These are phyloP conservation scores for Fusarium sp. DNA, from an alignment of 2,329 filamentous ascomycete genomes.

Conservation along the genomic window DNA sequence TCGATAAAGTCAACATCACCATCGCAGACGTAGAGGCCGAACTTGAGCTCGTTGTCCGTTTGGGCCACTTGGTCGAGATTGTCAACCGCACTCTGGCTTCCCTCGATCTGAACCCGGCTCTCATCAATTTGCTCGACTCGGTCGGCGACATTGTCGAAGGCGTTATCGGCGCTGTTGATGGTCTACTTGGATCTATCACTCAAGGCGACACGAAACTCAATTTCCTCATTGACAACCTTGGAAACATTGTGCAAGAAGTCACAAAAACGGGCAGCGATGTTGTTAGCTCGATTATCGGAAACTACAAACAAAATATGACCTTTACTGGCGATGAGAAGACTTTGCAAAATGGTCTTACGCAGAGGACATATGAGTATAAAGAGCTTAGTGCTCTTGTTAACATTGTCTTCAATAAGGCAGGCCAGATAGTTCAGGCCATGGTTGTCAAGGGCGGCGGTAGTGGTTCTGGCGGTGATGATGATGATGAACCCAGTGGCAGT, in stretches of 20 bases:
- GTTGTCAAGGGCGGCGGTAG: slow-evolving; percentile 10
- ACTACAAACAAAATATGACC: slow-evolving; percentile 25
- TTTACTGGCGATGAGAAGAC: slow-evolving; percentile 21
- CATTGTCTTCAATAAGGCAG: slow-evolving; percentile 23
- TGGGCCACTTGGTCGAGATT: slow-evolving; percentile 18
- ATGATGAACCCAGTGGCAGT: not conserved
- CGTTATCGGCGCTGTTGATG: slow-evolving; percentile 7
- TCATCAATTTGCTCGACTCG: slow-evolving; percentile 18
- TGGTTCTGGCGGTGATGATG: not conserved
- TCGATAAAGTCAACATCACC: slow-evolving; percentile 26
- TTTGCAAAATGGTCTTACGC: not conserved
- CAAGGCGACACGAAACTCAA: slow-evolving; percentile 24
- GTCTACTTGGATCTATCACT: slow-evolving; percentile 17
- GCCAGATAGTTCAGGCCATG: slow-evolving; percentile 19
- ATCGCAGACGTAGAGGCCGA: slow-evolving; percentile 21
- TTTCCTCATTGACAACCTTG: slow-evolving; percentile 21
- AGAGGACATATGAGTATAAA: slow-evolving; percentile 18
- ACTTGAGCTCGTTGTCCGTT: slow-evolving; percentile 18
- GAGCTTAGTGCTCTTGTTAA: slow-evolving; percentile 18
- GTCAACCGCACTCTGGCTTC: slow-evolving; percentile 22
- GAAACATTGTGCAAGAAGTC: slow-evolving; percentile 22
- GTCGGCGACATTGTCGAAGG: slow-evolving; percentile 17
- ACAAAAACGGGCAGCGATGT: slow-evolving; percentile 6
- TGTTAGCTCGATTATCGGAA: slow-evolving; percentile 20
- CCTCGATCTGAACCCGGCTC: slow-evolving; percentile 16